These are phyloP conservation scores for Besnoitia besnoiti DNA, from an alignment of 169 alveolate species.

Conservation along the genomic window DNA sequence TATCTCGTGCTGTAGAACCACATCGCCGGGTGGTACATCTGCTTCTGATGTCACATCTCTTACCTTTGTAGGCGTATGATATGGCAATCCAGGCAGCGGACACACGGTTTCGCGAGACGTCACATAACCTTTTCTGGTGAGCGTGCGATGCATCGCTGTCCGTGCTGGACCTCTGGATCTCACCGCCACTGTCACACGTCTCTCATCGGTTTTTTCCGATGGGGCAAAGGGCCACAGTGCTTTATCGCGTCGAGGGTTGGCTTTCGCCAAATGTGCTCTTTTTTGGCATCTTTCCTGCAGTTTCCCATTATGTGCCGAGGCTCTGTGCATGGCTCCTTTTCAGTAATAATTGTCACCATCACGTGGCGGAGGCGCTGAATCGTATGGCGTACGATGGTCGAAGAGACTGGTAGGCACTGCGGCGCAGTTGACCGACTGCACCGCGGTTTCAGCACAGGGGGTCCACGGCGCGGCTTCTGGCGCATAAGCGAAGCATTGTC, in stretches of 20 bases:
- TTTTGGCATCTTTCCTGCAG: too few species aligned
- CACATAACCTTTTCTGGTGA: slow-evolving; percentile 22
- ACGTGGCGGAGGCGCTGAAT: slow-evolving; percentile 23
- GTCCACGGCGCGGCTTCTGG: neutral
- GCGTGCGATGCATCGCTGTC: neutral
- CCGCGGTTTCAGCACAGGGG: neutral
- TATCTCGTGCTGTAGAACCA: too few species aligned
- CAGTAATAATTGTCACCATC: slow-evolving; percentile 39
- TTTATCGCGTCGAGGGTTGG: too few species aligned
- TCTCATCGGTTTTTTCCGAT: too few species aligned
- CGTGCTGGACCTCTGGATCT: neutral
- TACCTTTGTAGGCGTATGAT: neutral
- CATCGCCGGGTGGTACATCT: too few species aligned
- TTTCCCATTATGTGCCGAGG: too few species aligned
- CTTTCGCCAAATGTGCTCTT: too few species aligned
- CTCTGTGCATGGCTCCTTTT: neutral
- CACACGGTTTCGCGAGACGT: neutral
- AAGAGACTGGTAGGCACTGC: slow-evolving; percentile 10
- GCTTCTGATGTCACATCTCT: neutral
- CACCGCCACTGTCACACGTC: too few species aligned
- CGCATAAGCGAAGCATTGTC: neutral
- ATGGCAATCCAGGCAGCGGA: slow-evolving; percentile 20
- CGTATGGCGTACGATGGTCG: slow-evolving; percentile 21
- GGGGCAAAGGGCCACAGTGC: too few species aligned
- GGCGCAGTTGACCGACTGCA: neutral